Base-by-base conservation (phyloP, 139 green algal species). In the Asterochloris sp. region DNA sequence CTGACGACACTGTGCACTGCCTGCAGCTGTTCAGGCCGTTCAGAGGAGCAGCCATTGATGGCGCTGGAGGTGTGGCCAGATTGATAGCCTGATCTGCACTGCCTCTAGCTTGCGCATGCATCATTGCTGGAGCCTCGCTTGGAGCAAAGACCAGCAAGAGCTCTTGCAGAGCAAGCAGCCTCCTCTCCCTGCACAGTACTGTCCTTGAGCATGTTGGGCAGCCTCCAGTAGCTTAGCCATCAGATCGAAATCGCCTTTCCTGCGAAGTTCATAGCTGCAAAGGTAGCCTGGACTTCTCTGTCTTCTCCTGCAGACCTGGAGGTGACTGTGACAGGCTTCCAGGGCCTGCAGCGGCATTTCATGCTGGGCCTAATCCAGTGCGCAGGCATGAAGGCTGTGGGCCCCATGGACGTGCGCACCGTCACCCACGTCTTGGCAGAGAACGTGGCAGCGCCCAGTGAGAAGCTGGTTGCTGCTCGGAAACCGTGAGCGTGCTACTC, bases 21-120 rank as follows among this genome's bases (percentile, higher is more conserved):
- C 29, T 82, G 78, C 78, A 82, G 78, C 63, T 82, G 63, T 62
- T 74, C 78, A 75, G 47, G 27, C 78, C 78, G 23, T 74, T 82
- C 16, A n/a, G 13, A 54, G 62, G 63, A 10, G 27, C 63, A 63
- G 21, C 23, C 23, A 62, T 82, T 13, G 61, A 73, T 21, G 78
- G 63, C 68, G 63, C 63, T 19, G 24, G 19, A 74, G 76, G 76
- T 80, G 66, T 26, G 19, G 66, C 21, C 66, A 54, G 38, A 54
- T 54, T 54, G 38, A 54, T 6, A 54, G 38, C 38, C 38, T 54
- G 38, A 54, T 54, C 38, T 54, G 2, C 38, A 54, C 38, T 54
- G 38, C 38, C 38, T 54, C 38, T 54, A 54, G 38, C 38, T 6
- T 54, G 38, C 4, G 38, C 66, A 71, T 71, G 66, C 66, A 71